Percentiles rank a stretch among this genome's conserved stretches.
phyloP scores from a whole-genome alignment of 1,284 basidiomycete genomes.

The Rhodotorula sp. region DNA sequence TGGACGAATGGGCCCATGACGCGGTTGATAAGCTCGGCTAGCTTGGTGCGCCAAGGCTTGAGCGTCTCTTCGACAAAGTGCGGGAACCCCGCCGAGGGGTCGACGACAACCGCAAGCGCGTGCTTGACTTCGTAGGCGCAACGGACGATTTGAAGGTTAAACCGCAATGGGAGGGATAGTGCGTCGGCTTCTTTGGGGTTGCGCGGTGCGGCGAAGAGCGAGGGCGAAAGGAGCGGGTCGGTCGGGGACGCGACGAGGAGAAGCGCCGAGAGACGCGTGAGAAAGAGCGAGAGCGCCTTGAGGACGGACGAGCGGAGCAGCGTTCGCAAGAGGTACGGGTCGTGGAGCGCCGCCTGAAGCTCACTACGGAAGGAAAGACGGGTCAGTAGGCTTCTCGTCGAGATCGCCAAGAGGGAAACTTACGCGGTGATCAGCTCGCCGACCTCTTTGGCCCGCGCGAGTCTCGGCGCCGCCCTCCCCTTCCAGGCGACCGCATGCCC shows the following conservation, averaged over 20 bases:
- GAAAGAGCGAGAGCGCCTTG: slow-evolving; percentile 46
- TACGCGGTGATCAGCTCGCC: slow-evolving; percentile 41
- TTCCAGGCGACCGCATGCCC: slow-evolving; percentile 12
- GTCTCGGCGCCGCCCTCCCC: slow-evolving; percentile 38
- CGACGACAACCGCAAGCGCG: slow-evolving; percentile 20
- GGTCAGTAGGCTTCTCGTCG: neutral
- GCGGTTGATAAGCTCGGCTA: slow-evolving; percentile 41
- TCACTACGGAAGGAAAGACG: slow-evolving; percentile 28
- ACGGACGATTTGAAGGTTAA: slow-evolving; percentile 45
- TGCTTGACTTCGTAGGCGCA: slow-evolving; percentile 42
- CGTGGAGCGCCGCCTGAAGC: slow-evolving; percentile 41
- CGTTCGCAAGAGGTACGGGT: slow-evolving; percentile 46
- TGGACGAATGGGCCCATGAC: slow-evolving; percentile 45
- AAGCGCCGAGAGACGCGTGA: slow-evolving; percentile 45
- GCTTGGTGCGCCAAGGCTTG: slow-evolving; percentile 44
- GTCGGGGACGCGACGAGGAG: slow-evolving; percentile 36
- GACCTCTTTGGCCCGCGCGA: slow-evolving; percentile 33
- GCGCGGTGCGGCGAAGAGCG: slow-evolving; percentile 23
- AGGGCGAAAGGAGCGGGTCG: slow-evolving; percentile 22
- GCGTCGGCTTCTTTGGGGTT: slow-evolving; percentile 39
- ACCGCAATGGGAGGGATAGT: slow-evolving; percentile 38
- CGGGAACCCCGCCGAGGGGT: slow-evolving; percentile 21
- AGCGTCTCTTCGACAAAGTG: slow-evolving; percentile 44
- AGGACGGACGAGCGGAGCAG: slow-evolving; percentile 46
- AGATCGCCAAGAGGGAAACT: neutral